These are phyloP conservation scores for Ramaria sp. DNA, from an alignment of 768 basidiomycete genomes.

Conservation along the genomic window DNA sequence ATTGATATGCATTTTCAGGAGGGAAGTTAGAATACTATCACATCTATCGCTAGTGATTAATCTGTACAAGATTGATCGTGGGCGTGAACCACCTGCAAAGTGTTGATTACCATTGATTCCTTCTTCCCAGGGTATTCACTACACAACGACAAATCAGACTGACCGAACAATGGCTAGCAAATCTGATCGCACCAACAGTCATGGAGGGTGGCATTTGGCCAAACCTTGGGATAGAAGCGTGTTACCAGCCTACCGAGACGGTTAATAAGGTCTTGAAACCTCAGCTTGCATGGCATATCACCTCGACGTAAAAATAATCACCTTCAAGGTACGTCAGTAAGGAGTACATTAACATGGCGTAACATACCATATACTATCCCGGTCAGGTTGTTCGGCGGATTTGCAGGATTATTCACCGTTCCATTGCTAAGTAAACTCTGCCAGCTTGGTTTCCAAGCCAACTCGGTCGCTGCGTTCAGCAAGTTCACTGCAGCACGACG, in stretches of 20 bases:
- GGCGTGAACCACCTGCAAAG: no score
- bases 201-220: no score
- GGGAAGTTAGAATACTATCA: background rate
- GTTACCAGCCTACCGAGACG: conserved; percentile 2
- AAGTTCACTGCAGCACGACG: conserved; percentile 41
- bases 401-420: conserved; percentile 46
- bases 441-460: conserved; percentile 49
- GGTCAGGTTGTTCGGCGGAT: conserved; percentile 40
- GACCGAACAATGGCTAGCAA: no score
- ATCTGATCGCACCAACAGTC: no score
- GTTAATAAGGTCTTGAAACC: background rate
- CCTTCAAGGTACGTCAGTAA: conserved; percentile 23
- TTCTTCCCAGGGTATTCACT: no score
- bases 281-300: background rate
- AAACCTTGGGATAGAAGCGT: conserved; percentile 1
- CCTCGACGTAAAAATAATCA: conserved; percentile 50
- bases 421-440: conserved; percentile 57
- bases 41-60: background rate
- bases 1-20: background rate
- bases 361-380: conserved; percentile 46
- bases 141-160: no score
- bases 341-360: background rate
- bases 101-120: no score
- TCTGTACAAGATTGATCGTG: no score
- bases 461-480: conserved; percentile 33